Percentiles rank a stretch among this genome's conserved stretches.
Evolutionary conservation across 129 eudicot genomes (phyloP).

Genomic region (Heracleum sosnowskyi): DNA sequence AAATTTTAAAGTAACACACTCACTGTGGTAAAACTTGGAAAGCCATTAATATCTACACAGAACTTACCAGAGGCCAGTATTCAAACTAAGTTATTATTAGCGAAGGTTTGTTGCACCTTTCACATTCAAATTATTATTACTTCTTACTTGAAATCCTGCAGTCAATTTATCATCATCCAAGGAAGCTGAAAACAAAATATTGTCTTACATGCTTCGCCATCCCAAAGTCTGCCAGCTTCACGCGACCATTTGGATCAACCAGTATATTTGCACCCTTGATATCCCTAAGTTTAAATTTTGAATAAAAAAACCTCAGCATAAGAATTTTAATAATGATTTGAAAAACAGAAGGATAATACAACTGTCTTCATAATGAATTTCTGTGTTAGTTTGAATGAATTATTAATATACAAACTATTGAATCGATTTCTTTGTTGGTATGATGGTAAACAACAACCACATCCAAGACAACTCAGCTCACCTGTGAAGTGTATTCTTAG

Average conservation of each 20-base stretch:
- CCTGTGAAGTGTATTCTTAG: constrained; percentile 61
- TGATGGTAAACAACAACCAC: not conserved
- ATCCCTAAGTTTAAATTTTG: constrained; percentile 31
- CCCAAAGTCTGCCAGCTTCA: constrained; percentile 70
- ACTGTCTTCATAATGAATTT: not conserved
- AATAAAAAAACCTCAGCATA: constrained; percentile 2
- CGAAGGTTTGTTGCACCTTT: not conserved
- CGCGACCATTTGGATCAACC: constrained; percentile 60
- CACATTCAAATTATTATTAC: not conserved
- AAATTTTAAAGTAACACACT: not conserved
- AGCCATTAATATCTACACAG: not conserved
- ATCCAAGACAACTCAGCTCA: constrained; percentile 12
- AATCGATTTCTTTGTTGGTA: not conserved
- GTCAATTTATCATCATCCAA: not conserved
- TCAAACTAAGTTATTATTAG: not conserved
- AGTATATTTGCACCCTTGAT: constrained; percentile 71
- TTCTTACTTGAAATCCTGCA: not conserved
- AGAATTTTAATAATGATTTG: not conserved
- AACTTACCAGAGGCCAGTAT: not conserved
- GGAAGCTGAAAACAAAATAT: not conserved
- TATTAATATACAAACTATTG: not conserved
- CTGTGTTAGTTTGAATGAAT: too few relatives aligned
- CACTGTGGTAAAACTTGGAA: not conserved
- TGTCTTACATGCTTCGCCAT: constrained; percentile 69
- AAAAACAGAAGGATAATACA: not conserved